Evolutionary conservation across 495 filamentous ascomycete genomes (phyloP), one percentile per base, ranked within the genome.

Genomic region (Podospora bellae-mahoneyi): DNA sequence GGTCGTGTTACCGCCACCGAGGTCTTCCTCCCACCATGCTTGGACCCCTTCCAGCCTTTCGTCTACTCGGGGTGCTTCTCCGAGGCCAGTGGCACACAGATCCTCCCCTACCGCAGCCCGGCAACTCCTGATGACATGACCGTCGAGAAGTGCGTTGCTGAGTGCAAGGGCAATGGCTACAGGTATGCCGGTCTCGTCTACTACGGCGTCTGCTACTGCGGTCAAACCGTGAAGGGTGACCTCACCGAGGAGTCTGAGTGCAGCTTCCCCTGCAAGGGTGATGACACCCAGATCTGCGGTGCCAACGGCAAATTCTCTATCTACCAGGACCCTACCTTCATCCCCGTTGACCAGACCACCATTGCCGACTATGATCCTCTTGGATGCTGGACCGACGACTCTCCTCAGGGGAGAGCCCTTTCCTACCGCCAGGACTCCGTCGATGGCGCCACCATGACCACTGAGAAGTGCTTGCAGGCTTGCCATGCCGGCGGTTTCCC

Each of bases 351-450:
- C 27, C 70, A 76, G 30, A 77, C 75, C 62, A 76, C 70, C 9
- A 72, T 83, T 19, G 73, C 71, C 28, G 82, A 85, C 71, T 87
- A 85, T 70, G 66, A 70, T 34, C 70, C 77, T 44, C 70, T 87
- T n/a, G 86, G 86, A 62, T 89, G 86, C 72, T 87, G 82, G 71
- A 84, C 83, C 30, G 86, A 88, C 64, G 80, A 84, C 64, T 76
- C 80, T 0, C 68, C 58, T 44, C 15, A 70, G 27, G 84, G 84
- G 48, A 83, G 81, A 23, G 81, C 86, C 0, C 76, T 89, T 28
- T 77, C 78, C 2, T 85, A 82, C 72, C 77, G 71, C 63, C 78
- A 83, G 76, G 71, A 78, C 58, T 70, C 77, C 58, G 64, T 86
- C 39, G 69, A 73, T 65, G 53, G 67, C 4, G 48, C 73, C 4